Conservation (phyloP, 257 asterid genomes). For the Solanum bulbocastanum region DNA sequence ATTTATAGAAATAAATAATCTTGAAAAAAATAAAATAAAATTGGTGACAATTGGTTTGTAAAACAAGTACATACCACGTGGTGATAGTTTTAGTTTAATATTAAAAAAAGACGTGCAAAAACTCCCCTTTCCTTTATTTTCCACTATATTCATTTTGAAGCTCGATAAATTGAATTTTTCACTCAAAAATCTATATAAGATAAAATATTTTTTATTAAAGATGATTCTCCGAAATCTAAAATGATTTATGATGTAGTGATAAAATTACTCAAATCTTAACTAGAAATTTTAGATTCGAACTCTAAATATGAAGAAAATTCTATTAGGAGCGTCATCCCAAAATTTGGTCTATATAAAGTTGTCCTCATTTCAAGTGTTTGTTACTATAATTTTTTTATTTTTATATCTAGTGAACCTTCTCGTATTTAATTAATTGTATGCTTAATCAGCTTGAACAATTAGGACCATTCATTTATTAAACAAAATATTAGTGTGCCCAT, state of each 20-base stretch:
- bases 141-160: neutral
- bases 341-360: neutral
- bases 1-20: neutral
- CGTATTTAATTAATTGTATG: neutral
- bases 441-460: neutral
- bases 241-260: too few species aligned
- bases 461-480: neutral
- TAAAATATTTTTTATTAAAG: too few species aligned
- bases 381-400: neutral
- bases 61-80: neutral
- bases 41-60: neutral
- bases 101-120: neutral
- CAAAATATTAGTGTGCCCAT: neutral
- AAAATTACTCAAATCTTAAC: too few species aligned
- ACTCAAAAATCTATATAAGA: fast-evolving
- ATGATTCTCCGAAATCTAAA: too few species aligned
- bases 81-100: neutral
- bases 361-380: neutral
- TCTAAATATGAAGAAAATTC: too few species aligned
- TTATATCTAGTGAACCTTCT: neutral
- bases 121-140: neutral
- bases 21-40: neutral
- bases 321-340: too few species aligned
- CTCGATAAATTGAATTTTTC: neutral
- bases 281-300: fast-evolving